Conservation (phyloP, 176 grass and related monocot genomes). For the Cenchrus fungigraminus region DNA sequence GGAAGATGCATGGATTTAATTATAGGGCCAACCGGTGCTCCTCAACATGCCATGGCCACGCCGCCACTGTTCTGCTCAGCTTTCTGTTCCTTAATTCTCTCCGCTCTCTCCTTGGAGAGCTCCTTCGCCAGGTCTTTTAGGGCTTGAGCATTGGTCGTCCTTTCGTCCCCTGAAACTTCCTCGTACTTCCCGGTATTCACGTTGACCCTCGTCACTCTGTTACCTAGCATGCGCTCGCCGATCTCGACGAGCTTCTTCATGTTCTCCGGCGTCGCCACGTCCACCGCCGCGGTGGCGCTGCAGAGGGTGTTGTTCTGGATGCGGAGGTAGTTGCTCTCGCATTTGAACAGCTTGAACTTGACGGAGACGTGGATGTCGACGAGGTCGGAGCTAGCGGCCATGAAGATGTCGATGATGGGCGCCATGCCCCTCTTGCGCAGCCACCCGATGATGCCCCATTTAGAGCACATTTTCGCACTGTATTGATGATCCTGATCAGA, state of each 20-base stretch:
- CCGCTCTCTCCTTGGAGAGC: constrained; percentile 39
- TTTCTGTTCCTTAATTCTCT: not conserved
- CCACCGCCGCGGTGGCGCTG: constrained; percentile 13
- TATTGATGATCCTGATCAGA: constrained; percentile 10
- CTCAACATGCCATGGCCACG: too few relatives aligned
- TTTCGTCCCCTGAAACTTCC: not conserved
- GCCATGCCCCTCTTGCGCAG: constrained; percentile 9
- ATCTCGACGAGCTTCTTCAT: constrained; percentile 26
- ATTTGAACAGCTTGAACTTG: constrained; percentile 37
- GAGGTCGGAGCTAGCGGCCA: constrained; percentile 43
- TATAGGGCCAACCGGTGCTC: too few relatives aligned
- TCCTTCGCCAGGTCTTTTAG: constrained; percentile 27
- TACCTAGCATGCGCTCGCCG: constrained; percentile 26
- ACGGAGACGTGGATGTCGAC: constrained; percentile 44
- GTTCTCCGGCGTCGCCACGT: constrained; percentile 38
- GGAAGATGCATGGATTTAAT: too few relatives aligned
- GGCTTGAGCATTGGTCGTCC: constrained; percentile 33
- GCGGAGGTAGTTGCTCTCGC: constrained; percentile 43
- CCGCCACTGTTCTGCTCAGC: too few relatives aligned
- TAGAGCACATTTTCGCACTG: constrained; percentile 11
- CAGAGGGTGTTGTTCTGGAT: constrained; percentile 36
- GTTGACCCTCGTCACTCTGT: constrained; percentile 38
- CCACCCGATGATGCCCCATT: constrained; percentile 50
- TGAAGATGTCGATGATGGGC: constrained; percentile 50
- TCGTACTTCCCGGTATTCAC: constrained; percentile 35